Evolutionary conservation across 148 eudicot species (phyloP).

Genomic region (Amaranthus cruentus): DNA sequence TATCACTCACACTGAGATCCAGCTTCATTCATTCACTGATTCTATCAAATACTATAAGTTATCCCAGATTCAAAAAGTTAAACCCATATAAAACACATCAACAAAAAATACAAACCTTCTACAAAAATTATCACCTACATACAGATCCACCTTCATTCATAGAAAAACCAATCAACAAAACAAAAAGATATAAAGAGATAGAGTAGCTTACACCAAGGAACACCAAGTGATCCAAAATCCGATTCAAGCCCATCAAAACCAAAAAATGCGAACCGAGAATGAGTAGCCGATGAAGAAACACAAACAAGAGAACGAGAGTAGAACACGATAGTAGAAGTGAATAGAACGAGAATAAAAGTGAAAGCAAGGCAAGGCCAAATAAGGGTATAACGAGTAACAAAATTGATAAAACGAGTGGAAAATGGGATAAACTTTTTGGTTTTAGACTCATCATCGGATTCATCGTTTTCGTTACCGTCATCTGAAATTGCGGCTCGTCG

Average conservation of each 20-base stretch:
- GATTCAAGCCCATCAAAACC: conserved; percentile 65
- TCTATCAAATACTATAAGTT: no score
- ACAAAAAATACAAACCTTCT: not conserved
- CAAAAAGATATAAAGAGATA: not conserved
- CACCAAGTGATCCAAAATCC: conserved; percentile 84
- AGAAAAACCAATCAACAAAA: not conserved
- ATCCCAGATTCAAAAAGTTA: not conserved
- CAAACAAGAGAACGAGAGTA: conserved; percentile 59
- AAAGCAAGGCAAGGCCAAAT: conserved; percentile 49
- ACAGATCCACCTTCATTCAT: conserved; percentile 12
- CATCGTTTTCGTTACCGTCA: conserved; percentile 26
- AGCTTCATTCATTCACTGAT: not conserved
- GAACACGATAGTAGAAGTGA: conserved; percentile 39
- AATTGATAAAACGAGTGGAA: conserved; percentile 41
- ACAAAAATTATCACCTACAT: not conserved
- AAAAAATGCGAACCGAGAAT: conserved; percentile 54
- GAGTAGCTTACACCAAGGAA: conserved; percentile 75
- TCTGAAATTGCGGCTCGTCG: conserved; percentile 39
- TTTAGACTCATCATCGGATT: conserved; percentile 61
- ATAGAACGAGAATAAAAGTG: conserved; percentile 31
- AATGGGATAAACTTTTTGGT: conserved; percentile 51
- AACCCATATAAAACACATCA: conserved; percentile 5
- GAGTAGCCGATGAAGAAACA: conserved; percentile 27
- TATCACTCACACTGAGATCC: not conserved
- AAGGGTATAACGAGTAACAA: conserved; percentile 52